Evolutionary conservation across 768 basidiomycete genomes (phyloP), one percentile per base, ranked within the genome.

Genomic region (Leucocoprinus leucothites): DNA sequence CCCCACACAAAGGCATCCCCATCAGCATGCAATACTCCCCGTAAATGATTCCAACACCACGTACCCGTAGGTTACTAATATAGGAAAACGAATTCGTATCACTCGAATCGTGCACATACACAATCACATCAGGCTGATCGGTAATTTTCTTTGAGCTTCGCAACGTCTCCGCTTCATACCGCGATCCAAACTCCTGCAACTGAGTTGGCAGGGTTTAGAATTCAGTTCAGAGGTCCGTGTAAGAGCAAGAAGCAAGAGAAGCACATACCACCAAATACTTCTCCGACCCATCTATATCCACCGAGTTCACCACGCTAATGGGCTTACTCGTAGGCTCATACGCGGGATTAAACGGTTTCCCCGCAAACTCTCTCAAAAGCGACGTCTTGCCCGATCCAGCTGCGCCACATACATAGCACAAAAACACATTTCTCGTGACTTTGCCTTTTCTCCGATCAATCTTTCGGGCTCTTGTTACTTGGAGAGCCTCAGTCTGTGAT

Each of bases 51-150:
- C 13, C 13, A 45, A 21, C 43, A 45, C 26, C 25, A 9, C 45
- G 13, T 67, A 96, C 94, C 68, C 96, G 83, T 64, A 98, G 75
- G 73, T 96, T 97, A 63, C 93, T 95, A 68, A 99, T 94, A 72
- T 98, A 97, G 45, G 93, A 95, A 69, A 99, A 99, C 9, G 94
- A 97, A 72, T 99, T 98, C 38, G 96, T 98, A 67, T 99, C 96
- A 66, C 92, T 94, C 45, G 95, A 98, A 71, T 99, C 96, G 64
- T 98, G 86, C 28, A 98, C 94, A 67, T 96, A 98, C 59, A 95
- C 82, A 58, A 98, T 90, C 40, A 98, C 91, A 70, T 99, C 96
- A 18, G 91, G 92, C 43, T 91, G 72, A 67, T 97, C 95, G 28
- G 87, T 85, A n/a, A 38, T 38, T 74, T 94, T 97, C 75, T 93